Percentiles rank a stretch among this genome's conserved stretches.
phyloP scores from a whole-genome alignment of 129 eudicot species.

The Centrapalus pauciflorus region DNA sequence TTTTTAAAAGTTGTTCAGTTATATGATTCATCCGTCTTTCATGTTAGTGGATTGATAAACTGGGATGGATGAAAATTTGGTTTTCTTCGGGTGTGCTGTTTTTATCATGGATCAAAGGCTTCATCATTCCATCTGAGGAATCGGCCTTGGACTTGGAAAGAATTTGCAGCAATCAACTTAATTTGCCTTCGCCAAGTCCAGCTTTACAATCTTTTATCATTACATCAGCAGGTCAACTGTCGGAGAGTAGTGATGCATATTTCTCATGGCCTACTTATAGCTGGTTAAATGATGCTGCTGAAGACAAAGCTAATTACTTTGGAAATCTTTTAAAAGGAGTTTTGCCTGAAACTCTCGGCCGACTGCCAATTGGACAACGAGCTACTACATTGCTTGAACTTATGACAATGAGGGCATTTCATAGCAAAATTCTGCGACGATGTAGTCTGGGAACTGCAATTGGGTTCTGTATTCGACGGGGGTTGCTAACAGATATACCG shows the following conservation, averaged over 20 bases:
- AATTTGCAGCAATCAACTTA: constrained; percentile 31
- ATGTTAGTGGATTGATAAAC: neutral
- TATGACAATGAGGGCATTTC: constrained; percentile 84
- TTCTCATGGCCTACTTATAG: constrained; percentile 85
- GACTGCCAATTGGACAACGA: constrained; percentile 64
- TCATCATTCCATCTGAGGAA: constrained; percentile 60
- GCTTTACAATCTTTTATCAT: constrained; percentile 43
- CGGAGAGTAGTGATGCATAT: constrained; percentile 68
- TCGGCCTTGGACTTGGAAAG: constrained; percentile 66
- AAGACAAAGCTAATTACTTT: constrained; percentile 70
- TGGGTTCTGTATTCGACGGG: constrained; percentile 62
- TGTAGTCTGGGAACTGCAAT: constrained; percentile 82
- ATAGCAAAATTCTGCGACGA: constrained; percentile 62
- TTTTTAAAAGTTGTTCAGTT: neutral
- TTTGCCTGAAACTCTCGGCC: constrained; percentile 65
- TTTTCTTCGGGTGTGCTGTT: constrained; percentile 3
- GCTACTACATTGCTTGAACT: constrained; percentile 76
- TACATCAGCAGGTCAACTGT: constrained; percentile 52
- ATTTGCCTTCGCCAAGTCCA: constrained; percentile 39
- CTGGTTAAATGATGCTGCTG: constrained; percentile 57
- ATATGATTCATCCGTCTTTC: neutral
- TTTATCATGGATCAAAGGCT: constrained; percentile 36
- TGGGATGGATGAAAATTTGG: too few relatives aligned
- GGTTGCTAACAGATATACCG: constrained; percentile 64
- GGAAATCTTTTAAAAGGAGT: constrained; percentile 80